These are phyloP conservation scores for Rhodotorula sp. DNA, from an alignment of 1,284 basidiomycete genomes.

Conservation along the genomic window DNA sequence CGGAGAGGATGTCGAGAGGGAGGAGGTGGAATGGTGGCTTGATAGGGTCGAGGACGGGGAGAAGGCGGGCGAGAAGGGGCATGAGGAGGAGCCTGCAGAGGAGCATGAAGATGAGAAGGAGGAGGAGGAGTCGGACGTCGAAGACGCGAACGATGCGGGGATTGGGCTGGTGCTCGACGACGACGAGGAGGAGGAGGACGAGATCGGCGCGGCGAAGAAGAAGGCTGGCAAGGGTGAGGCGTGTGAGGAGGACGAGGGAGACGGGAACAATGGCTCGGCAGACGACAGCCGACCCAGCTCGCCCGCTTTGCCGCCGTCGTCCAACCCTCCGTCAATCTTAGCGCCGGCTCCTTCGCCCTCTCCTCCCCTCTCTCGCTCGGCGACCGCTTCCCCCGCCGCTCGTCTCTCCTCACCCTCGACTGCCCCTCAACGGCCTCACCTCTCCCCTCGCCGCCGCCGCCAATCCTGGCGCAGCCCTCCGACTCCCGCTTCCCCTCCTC, in stretches of 20 bases:
- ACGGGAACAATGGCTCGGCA: too few species aligned
- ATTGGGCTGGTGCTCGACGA: too few species aligned
- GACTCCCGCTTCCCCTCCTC: neutral
- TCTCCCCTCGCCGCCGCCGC: neutral
- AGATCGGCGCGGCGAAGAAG: too few species aligned
- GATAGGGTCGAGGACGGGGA: conserved; percentile 1
- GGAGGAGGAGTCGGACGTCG: neutral
- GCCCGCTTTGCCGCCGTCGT: neutral
- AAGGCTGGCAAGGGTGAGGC: neutral
- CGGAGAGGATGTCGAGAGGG: neutral
- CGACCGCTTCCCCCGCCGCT: neutral
- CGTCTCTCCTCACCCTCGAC: neutral
- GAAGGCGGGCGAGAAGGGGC: neutral
- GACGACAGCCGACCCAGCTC: neutral
- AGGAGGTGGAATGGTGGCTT: conserved; percentile 11
- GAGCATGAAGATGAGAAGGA: neutral
- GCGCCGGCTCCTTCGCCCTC: neutral
- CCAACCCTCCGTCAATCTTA: neutral
- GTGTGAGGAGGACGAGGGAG: neutral
- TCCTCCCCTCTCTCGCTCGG: neutral
- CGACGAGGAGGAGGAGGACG: neutral
- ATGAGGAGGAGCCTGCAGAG: neutral
- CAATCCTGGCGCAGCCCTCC: neutral
- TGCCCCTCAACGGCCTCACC: neutral
- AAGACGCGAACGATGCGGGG: neutral